Conservation (phyloP, 257 asterid genomes). For the Dorcoceras hygrometricum region DNA sequence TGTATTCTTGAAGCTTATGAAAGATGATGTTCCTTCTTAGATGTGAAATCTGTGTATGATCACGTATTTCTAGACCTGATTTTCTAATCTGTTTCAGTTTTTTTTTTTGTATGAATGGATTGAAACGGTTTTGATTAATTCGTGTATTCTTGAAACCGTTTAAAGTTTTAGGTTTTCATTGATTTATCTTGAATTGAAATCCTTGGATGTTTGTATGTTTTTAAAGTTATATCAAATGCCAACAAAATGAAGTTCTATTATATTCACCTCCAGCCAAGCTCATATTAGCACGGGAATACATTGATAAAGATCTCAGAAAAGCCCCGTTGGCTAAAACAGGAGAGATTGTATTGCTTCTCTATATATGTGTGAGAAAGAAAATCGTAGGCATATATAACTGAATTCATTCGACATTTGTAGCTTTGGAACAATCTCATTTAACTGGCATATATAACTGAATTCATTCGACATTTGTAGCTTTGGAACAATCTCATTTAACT, state of each 20-base stretch:
- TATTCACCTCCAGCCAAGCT: too few species aligned
- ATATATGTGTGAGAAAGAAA: background rate
- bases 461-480: background rate
- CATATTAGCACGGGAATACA: too few species aligned
- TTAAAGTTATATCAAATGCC: too few species aligned
- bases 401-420: background rate
- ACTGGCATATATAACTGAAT: background rate
- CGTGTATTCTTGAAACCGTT: background rate
- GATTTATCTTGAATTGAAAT: too few species aligned
- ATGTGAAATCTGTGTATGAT: background rate
- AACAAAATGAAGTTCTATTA: too few species aligned
- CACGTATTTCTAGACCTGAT: background rate
- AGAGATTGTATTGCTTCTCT: background rate
- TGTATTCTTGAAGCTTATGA: background rate
- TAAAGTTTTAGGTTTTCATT: too few species aligned
- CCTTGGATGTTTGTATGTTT: too few species aligned
- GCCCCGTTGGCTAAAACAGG: background rate
- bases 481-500: background rate
- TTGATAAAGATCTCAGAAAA: too few species aligned
- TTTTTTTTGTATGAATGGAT: too few species aligned
- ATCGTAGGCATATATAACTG: background rate
- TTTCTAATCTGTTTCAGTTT: too few species aligned
- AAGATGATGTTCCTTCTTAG: too few species aligned
- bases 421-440: background rate
- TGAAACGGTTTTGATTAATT: too few species aligned